These are phyloP conservation scores for Citrus unshiu DNA, from an alignment of 345 rosid genomes.

Conservation along the genomic window DNA sequence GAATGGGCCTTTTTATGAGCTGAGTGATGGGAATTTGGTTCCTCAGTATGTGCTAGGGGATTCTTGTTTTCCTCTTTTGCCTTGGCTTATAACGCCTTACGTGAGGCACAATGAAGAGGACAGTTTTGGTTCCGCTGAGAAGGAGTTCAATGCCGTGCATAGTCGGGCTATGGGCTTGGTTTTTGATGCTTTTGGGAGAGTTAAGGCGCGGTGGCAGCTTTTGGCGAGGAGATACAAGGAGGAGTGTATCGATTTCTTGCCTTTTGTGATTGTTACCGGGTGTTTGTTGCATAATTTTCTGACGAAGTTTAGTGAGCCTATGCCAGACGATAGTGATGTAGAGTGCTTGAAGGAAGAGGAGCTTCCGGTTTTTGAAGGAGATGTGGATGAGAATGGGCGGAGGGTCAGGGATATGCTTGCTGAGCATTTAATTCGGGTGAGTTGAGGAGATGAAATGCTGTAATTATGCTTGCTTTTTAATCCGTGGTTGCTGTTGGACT, in stretches of 20 bases:
- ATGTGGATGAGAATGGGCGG: constrained; percentile 31
- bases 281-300: constrained; percentile 79
- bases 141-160: constrained; percentile 53
- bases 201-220: constrained; percentile 61
- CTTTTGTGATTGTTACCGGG: constrained; percentile 54
- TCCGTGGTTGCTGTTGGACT: background rate
- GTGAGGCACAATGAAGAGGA: constrained; percentile 32
- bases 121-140: constrained; percentile 34
- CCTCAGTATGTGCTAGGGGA: constrained; percentile 64
- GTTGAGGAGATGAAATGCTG: constrained; percentile 31
- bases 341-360: constrained; percentile 24
- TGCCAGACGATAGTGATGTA: constrained; percentile 32
- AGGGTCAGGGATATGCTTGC: constrained; percentile 62
- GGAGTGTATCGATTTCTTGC: constrained; percentile 52
- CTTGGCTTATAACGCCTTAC: constrained; percentile 80
- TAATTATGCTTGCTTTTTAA: background rate
- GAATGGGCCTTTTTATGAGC: constrained; percentile 39
- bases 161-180: constrained; percentile 42
- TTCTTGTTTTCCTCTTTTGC: constrained; percentile 60
- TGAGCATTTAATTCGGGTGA: constrained; percentile 43
- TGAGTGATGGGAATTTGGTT: constrained; percentile 40
- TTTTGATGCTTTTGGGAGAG: constrained; percentile 40
- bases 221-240: constrained; percentile 61
- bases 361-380: constrained; percentile 39
- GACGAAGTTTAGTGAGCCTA: constrained; percentile 42